A percentile compares a stretch with the other conserved stretches of the same genome.
Conservation (phyloP, 2,329 filamentous ascomycete species). For the Neopestalotiopsis sp. region DNA sequence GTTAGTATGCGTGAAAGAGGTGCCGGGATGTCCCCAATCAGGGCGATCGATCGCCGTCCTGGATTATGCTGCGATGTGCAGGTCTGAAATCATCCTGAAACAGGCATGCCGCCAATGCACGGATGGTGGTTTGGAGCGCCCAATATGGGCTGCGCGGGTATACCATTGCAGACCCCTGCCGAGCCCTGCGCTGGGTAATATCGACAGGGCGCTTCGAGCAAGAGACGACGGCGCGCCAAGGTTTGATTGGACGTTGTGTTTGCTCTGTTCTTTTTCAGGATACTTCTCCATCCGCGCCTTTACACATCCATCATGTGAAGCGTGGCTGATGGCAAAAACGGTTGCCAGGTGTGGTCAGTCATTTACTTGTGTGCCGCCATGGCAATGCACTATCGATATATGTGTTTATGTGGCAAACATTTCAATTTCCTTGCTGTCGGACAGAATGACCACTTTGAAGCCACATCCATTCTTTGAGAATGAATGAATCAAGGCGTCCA, state of each 20-base stretch:
- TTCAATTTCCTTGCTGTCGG: not conserved
- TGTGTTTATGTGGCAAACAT: not conserved
- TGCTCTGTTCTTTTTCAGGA: not conserved
- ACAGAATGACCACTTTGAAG: not conserved
- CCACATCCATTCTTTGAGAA: not conserved
- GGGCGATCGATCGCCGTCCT: constrained; percentile 19
- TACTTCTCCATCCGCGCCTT: not conserved
- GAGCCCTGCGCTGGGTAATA: constrained; percentile 8
- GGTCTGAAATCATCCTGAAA: constrained; percentile 43
- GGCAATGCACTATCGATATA: not conserved
- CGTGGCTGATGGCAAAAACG: not conserved
- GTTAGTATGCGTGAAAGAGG: constrained; percentile 1
- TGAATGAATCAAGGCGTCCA: not conserved
- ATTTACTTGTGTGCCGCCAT: not conserved
- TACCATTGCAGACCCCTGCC: constrained; percentile 8
- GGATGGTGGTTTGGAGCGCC: constrained; percentile 5
- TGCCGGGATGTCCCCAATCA: constrained; percentile 16
- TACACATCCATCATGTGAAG: not conserved
- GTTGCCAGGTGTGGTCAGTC: not conserved
- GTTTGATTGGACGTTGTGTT: not conserved
- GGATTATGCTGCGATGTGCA: constrained; percentile 31
- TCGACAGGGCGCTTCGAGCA: constrained; percentile 7
- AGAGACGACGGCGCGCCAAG: not conserved
- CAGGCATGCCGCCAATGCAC: constrained; percentile 31
- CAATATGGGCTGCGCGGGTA: not conserved